phyloP scores from a whole-genome alignment of 2,329 filamentous ascomycete genomes.

The Botryotinia narcissicola region DNA sequence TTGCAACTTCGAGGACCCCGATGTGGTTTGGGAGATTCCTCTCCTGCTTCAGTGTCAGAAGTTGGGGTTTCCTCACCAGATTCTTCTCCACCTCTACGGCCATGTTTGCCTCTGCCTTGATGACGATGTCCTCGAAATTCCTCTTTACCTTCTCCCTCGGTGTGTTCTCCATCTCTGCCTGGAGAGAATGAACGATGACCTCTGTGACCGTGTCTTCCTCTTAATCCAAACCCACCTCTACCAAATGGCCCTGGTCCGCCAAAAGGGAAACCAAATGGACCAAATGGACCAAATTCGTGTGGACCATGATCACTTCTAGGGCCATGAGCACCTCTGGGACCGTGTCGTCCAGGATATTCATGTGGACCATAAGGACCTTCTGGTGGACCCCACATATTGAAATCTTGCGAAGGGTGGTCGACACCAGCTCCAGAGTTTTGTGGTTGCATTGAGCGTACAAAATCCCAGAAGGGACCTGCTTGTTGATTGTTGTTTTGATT shows the following conservation, averaged over 20 bases:
- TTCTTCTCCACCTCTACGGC: slow-evolving; percentile 2
- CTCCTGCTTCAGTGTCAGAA: slow-evolving; percentile 14
- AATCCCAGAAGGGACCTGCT: slow-evolving; percentile 36
- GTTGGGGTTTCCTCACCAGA: slow-evolving; percentile 21
- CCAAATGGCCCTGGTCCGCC: slow-evolving; percentile 14
- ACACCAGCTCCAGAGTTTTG: slow-evolving; percentile 33
- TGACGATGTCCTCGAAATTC: slow-evolving; percentile 39
- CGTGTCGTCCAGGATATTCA: slow-evolving; percentile 26
- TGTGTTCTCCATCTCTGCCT: slow-evolving; percentile 29
- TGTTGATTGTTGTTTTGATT: slow-evolving; percentile 28
- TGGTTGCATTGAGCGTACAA: slow-evolving; percentile 31
- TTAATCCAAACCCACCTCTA: slow-evolving; percentile 24
- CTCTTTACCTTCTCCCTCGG: slow-evolving; percentile 23
- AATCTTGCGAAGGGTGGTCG: slow-evolving; percentile 30
- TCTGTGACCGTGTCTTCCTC: slow-evolving; percentile 27
- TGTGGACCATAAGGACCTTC: neutral
- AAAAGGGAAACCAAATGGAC: slow-evolving; percentile 15
- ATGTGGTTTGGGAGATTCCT: slow-evolving; percentile 3
- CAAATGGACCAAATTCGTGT: neutral
- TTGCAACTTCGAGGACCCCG: slow-evolving; percentile 6
- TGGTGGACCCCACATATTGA: slow-evolving; percentile 20
- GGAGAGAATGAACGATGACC: slow-evolving; percentile 26
- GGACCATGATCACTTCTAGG: neutral
- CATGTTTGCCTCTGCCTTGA: slow-evolving; percentile 30
- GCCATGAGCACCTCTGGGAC: neutral